Conservation (phyloP, 495 filamentous ascomycete genomes). For the Aspergillus affinis region DNA sequence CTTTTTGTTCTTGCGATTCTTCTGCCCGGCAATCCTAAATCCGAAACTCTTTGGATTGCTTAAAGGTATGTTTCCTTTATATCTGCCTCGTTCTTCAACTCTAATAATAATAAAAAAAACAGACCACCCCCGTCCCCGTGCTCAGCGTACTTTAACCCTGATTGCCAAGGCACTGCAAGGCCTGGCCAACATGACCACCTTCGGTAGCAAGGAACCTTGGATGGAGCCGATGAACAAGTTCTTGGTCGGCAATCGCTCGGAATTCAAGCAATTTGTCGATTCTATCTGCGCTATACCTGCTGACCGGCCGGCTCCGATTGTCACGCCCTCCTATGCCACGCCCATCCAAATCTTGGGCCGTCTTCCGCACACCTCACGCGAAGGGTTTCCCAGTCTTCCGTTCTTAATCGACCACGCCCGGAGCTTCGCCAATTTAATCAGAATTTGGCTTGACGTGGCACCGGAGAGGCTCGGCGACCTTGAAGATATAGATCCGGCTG, state of each 20-base stretch:
- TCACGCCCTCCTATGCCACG: slow-evolving; percentile 88
- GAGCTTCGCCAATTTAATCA: slow-evolving; percentile 83
- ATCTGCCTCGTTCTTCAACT: slow-evolving; percentile 4
- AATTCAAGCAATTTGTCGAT: slow-evolving; percentile 87
- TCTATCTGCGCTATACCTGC: slow-evolving; percentile 78
- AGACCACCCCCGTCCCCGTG: slow-evolving; percentile 83
- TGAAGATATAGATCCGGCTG: slow-evolving; percentile 38
- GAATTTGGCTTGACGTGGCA: slow-evolving; percentile 75
- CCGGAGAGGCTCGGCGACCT: slow-evolving; percentile 36
- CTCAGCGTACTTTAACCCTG: slow-evolving; percentile 88
- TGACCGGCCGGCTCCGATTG: slow-evolving; percentile 59
- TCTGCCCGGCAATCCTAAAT: slow-evolving; percentile 93
- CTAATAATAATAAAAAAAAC: slow-evolving; percentile 23
- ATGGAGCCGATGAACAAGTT: slow-evolving; percentile 97
- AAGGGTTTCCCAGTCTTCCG: slow-evolving; percentile 92
- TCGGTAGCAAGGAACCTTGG: slow-evolving; percentile 94
- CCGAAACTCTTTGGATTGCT: slow-evolving; percentile 94
- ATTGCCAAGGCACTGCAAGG: slow-evolving; percentile 96
- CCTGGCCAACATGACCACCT: slow-evolving; percentile 87
- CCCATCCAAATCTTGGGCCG: slow-evolving; percentile 88
- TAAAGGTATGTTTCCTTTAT: slow-evolving; percentile 52
- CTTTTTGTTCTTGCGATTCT: slow-evolving; percentile 94
- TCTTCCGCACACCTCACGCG: slow-evolving; percentile 75
- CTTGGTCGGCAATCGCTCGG: slow-evolving; percentile 47
- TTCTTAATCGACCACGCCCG: slow-evolving; percentile 91